These are phyloP conservation scores for Pseudogymnoascus sp. DNA, from an alignment of 2,329 filamentous ascomycete species.

Conservation along the genomic window DNA sequence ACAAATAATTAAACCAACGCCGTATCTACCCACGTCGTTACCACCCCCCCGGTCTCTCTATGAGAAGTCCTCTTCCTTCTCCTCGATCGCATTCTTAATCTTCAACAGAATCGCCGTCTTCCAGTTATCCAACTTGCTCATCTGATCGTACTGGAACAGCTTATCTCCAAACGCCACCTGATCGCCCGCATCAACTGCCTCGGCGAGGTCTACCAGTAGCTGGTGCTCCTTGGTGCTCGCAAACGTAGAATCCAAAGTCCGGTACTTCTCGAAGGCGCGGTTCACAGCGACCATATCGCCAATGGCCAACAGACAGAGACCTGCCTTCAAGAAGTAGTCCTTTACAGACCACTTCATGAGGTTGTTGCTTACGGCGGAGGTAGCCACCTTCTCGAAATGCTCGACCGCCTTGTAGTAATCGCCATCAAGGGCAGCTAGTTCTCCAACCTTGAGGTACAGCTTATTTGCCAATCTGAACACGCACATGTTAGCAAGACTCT, in stretches of 20 bases:
- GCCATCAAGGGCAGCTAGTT: constrained; percentile 71
- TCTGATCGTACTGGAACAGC: constrained; percentile 81
- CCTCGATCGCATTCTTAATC: constrained; percentile 78
- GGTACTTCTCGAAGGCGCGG: constrained; percentile 75
- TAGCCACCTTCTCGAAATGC: constrained; percentile 77
- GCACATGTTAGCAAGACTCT: constrained; percentile 10
- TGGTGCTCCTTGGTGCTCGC: constrained; percentile 71
- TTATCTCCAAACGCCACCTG: constrained; percentile 81
- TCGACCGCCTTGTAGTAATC: constrained; percentile 82
- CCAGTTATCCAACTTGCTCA: constrained; percentile 95
- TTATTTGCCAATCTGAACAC: constrained; percentile 74
- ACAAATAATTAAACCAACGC: constrained; percentile 6
- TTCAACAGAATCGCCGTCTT: constrained; percentile 81
- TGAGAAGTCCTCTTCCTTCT: constrained; percentile 62
- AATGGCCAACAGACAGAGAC: constrained; percentile 75
- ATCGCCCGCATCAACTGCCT: constrained; percentile 70
- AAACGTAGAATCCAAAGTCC: constrained; percentile 73
- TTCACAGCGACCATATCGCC: constrained; percentile 71
- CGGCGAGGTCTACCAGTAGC: constrained; percentile 69
- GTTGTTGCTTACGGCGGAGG: constrained; percentile 76
- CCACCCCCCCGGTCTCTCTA: constrained; percentile 35
- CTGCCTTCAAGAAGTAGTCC: constrained; percentile 90
- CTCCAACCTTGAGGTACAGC: constrained; percentile 85
- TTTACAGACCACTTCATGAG: constrained; percentile 92
- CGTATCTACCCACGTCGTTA: constrained; percentile 1